A percentile compares a stretch with the other conserved stretches of the same genome.
Evolutionary conservation across 2,329 filamentous ascomycete species (phyloP).

Genomic region (Alternaria ethzedia): DNA sequence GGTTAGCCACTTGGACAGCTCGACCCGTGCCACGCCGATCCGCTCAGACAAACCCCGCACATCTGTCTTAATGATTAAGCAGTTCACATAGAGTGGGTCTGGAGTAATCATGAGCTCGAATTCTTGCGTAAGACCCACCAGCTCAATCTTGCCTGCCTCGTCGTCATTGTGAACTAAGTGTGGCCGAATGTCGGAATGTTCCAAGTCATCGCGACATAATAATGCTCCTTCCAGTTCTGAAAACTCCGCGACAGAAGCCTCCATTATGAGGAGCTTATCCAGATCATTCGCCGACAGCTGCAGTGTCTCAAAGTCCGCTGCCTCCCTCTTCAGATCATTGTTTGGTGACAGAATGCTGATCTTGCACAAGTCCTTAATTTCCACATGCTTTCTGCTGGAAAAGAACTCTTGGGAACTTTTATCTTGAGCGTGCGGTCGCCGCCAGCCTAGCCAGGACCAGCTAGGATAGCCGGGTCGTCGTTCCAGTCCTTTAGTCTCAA

Average conservation of each 20-base stretch:
- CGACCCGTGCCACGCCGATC: neutral
- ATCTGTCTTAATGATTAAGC: neutral
- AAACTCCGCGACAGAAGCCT: too few species aligned
- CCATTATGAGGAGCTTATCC: neutral
- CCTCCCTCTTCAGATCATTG: too few species aligned
- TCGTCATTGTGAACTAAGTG: too few species aligned
- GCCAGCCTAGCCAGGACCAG: neutral
- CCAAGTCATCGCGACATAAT: neutral
- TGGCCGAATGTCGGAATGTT: neutral
- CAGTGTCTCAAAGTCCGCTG: neutral
- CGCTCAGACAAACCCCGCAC: neutral
- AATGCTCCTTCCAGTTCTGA: neutral
- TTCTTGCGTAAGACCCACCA: neutral
- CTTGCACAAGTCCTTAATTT: neutral
- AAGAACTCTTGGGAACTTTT: neutral
- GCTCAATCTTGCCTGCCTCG: neutral
- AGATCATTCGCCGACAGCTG: neutral
- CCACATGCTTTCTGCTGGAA: too few species aligned
- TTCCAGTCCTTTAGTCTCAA: neutral
- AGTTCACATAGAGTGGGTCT: neutral
- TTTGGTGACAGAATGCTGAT: neutral
- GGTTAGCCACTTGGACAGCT: neutral
- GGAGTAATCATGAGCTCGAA: too few species aligned
- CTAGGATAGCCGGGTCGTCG: neutral
- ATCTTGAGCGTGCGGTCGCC: neutral